phyloP scores from a whole-genome alignment of 2,329 filamentous ascomycete genomes.

The Fusarium domesticum region DNA sequence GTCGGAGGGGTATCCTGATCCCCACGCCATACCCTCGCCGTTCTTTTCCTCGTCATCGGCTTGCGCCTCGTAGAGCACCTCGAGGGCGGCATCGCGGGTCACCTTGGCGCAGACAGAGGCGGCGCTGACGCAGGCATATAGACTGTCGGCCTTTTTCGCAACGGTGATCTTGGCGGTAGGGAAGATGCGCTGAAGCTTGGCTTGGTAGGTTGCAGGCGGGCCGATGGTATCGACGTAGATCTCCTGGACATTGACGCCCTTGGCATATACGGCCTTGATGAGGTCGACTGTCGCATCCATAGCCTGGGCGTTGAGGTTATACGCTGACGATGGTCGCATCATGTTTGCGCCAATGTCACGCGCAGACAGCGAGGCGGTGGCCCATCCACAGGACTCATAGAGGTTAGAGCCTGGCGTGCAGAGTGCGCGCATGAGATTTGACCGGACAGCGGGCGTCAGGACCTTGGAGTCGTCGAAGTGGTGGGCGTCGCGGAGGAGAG shows the following conservation, averaged over 20 bases:
- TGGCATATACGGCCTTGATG: constrained; percentile 71
- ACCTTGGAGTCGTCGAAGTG: constrained; percentile 96
- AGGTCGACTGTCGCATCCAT: constrained; percentile 86
- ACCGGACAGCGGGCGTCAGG: constrained; percentile 75
- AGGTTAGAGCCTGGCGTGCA: constrained; percentile 60
- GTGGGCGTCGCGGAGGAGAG: constrained; percentile 73
- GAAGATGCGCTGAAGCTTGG: constrained; percentile 78
- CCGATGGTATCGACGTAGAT: constrained; percentile 97
- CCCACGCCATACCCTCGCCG: constrained; percentile 62
- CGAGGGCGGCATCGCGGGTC: constrained; percentile 84
- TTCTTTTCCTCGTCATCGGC: constrained; percentile 30
- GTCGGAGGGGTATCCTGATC: constrained; percentile 92
- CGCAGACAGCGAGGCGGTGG: constrained; percentile 75
- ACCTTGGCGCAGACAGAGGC: constrained; percentile 96
- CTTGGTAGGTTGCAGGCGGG: constrained; percentile 77
- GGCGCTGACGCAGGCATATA: constrained; percentile 90
- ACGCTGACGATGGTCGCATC: constrained; percentile 61
- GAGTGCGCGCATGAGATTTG: constrained; percentile 64
- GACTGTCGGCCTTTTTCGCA: constrained; percentile 85
- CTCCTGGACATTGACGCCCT: constrained; percentile 78
- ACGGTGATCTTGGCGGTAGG: constrained; percentile 73
- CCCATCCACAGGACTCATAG: constrained; percentile 69
- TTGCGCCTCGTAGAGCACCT: constrained; percentile 64
- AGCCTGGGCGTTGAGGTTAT: constrained; percentile 95
- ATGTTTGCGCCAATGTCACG: constrained; percentile 78